Base-by-base conservation (phyloP, 139 green algal genomes). In the Auxenochlorella pyrenoidosa region DNA sequence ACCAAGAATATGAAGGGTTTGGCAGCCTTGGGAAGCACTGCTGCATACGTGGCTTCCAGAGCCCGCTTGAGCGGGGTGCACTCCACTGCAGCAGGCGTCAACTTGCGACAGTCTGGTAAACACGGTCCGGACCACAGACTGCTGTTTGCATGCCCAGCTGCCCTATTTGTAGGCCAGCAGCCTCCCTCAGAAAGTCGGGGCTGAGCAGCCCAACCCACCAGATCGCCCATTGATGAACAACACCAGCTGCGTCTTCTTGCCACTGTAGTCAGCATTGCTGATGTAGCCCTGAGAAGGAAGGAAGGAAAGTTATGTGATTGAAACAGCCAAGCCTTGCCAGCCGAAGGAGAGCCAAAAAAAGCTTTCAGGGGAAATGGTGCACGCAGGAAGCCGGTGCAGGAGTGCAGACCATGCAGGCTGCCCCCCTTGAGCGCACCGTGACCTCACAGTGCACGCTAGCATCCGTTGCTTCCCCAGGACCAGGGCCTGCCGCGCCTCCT, bases 211-310 rank as follows among this genome's bases (percentile, higher is more conserved):
- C 0, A n/a, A 38, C 79, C 15, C 80, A 85, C 80, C 80, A 21
- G 92, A 88, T 8, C 98, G 93, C 5, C 93, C 93, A 90, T 99
- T 99, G 89, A 99, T 97, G 91, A 99, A 99, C 34, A 99, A 92
- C 18, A 99, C 87, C 38, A 98, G 87, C 19, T 89, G 88, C 19
- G 94, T 94, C 73, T 90, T 92, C 93, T 96, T 96, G 68, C 89
- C 92, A 24, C 22, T 85, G 75, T 96, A 97, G 84, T 95, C 95
- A 22, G 91, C 88, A 36, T 90, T 90, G 18, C 93, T 95, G 26
- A 98, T 87, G 76, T 92, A 96, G 18, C 95, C 96, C 90, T 95
- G 89, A 28, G 1, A 36, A 76, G 26, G 30, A 32, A 22, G 34
- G 24, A 43, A 28, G 28, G 2, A 80, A 41, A 80, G 22, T 16